Conservation (phyloP, 768 basidiomycete species). For the Suillus lakei region DNA sequence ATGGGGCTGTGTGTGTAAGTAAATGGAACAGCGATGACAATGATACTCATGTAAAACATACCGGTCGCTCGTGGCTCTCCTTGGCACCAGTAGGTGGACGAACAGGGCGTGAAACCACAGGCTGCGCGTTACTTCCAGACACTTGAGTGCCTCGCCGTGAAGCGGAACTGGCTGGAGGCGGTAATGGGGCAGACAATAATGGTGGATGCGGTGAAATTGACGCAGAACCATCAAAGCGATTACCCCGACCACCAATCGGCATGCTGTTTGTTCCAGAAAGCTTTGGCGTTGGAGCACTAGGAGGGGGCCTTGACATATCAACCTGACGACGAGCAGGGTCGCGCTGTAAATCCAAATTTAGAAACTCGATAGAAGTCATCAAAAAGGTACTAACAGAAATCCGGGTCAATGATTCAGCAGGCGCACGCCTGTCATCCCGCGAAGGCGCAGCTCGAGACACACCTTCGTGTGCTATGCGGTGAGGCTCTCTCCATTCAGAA, state of each 20-base stretch:
- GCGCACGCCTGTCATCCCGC: conserved; percentile 22
- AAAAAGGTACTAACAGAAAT: conserved; percentile 22
- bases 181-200: neutral
- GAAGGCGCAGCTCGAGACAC: conserved; percentile 19
- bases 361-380: neutral
- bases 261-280: conserved; percentile 38
- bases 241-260: conserved; percentile 31
- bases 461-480: conserved; percentile 13
- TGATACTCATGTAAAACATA: conserved; percentile 12
- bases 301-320: conserved; percentile 19
- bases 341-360: conserved; percentile 19
- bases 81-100: conserved; percentile 11
- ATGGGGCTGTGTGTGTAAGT: conserved; percentile 20
- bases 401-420: conserved; percentile 17
- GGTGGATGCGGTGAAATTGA: conserved; percentile 14
- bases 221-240: conserved; percentile 24
- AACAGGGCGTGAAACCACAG: conserved; percentile 20
- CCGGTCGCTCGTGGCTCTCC: conserved; percentile 27
- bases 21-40: conserved; percentile 5
- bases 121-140: conserved; percentile 27
- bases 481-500: conserved; percentile 2
- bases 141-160: conserved; percentile 5
- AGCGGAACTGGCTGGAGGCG: neutral
- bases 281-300: conserved; percentile 25
- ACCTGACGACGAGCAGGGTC: conserved; percentile 18